Percentiles rank a stretch among this genome's conserved stretches.
These are phyloP conservation scores for Camellia sinensis DNA, from an alignment of 148 eudicot species.

Conservation along the genomic window DNA sequence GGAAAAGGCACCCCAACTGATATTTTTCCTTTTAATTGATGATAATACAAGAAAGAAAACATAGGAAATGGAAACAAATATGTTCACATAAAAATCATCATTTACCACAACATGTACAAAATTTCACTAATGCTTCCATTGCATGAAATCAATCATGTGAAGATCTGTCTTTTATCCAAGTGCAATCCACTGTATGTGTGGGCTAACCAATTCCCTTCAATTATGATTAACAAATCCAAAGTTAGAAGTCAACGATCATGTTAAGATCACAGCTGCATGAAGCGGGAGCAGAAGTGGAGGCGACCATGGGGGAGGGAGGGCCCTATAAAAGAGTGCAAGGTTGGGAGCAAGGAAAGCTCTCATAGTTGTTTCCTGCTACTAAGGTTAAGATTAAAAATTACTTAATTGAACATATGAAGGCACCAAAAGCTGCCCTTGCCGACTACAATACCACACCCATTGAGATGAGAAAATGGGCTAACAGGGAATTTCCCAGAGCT, in stretches of 20 bases:
- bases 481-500: not conserved
- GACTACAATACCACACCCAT: not conserved
- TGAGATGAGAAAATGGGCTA: not conserved
- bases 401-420: not conserved
- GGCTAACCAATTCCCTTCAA: not conserved
- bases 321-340: too few relatives aligned
- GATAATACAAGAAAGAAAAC: not conserved
- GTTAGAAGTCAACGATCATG: not conserved
- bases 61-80: not conserved
- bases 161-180: not conserved
- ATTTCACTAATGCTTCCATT: not conserved
- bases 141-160: not conserved
- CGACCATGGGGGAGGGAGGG: too few relatives aligned
- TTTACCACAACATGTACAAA: not conserved
- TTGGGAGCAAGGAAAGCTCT: too few relatives aligned
- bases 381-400: not conserved
- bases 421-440: not conserved
- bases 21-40: too few relatives aligned
- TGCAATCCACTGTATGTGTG: not conserved
- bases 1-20: not conserved
- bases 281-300: too few relatives aligned
- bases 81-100: not conserved
- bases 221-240: not conserved
- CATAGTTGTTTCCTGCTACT: too few relatives aligned
- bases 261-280: not conserved